Conservation (phyloP, 495 filamentous ascomycete species). For the Annulohypoxylon bovei region DNA sequence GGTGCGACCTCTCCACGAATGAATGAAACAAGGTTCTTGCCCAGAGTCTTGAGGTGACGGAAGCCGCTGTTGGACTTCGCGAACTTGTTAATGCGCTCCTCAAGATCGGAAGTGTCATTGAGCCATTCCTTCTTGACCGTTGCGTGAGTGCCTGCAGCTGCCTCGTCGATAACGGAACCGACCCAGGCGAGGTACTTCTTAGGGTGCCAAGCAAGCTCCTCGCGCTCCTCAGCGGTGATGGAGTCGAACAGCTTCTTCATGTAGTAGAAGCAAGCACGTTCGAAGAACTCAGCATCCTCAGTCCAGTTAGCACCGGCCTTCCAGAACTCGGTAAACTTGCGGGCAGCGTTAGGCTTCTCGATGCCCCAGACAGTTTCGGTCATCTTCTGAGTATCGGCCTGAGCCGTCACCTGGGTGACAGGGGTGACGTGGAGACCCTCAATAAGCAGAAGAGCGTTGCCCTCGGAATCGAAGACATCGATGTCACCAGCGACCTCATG, state of each 20-base stretch:
- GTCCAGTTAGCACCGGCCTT: slow-evolving; percentile 1
- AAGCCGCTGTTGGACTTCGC: background rate
- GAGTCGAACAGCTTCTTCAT: slow-evolving; percentile 29
- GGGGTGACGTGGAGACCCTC: slow-evolving; percentile 39
- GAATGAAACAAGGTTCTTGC: slow-evolving; percentile 2
- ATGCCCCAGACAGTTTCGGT: slow-evolving; percentile 8
- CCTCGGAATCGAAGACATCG: slow-evolving; percentile 34
- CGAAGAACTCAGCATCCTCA: slow-evolving; percentile 8
- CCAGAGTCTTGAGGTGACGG: slow-evolving; percentile 2
- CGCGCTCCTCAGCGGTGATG: slow-evolving; percentile 28
- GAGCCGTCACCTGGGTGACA: background rate
- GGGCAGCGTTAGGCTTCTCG: slow-evolving; percentile 4
- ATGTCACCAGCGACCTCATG: slow-evolving; percentile 39
- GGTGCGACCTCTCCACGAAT: background rate
- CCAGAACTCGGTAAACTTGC: slow-evolving; percentile 20
- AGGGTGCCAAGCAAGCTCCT: slow-evolving; percentile 16
- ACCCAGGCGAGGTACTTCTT: slow-evolving; percentile 30
- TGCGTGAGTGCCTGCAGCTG: slow-evolving; percentile 7
- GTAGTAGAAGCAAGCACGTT: slow-evolving; percentile 32
- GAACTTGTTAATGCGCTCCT: background rate
- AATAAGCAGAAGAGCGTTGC: slow-evolving; percentile 39
- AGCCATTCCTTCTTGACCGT: slow-evolving; percentile 50
- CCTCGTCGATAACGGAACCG: background rate
- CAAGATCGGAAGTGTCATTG: slow-evolving; percentile 41
- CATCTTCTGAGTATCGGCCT: slow-evolving; percentile 20